Conservation (phyloP, 2,329 filamentous ascomycete species). For the Pezicula radicicola region DNA sequence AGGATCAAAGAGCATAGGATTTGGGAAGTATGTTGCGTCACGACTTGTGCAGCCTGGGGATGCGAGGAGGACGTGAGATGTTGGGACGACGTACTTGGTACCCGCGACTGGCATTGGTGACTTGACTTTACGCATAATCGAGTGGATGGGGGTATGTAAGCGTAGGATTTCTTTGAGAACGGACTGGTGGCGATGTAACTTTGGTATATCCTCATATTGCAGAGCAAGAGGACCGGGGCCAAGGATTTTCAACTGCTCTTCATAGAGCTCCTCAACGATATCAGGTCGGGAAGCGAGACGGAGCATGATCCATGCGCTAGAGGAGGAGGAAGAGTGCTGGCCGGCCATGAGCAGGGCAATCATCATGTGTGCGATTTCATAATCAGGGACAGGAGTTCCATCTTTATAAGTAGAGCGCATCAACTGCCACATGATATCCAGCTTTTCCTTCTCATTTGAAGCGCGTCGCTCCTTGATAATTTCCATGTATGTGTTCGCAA, state of each 20-base stretch:
- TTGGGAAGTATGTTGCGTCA: constrained; percentile 73
- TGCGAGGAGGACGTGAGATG: constrained; percentile 76
- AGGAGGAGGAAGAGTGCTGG: constrained; percentile 85
- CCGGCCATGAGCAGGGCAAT: constrained; percentile 91
- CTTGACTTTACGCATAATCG: constrained; percentile 90
- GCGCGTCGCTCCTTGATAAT: constrained; percentile 68
- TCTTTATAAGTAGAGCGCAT: constrained; percentile 87
- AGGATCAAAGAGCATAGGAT: constrained; percentile 82
- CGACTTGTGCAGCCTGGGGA: constrained; percentile 79
- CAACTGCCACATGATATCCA: constrained; percentile 86
- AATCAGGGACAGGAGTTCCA: constrained; percentile 72
- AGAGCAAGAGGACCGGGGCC: constrained; percentile 74
- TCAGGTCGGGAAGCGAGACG: constrained; percentile 75
- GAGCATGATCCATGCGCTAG: constrained; percentile 80
- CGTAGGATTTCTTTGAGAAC: constrained; percentile 91
- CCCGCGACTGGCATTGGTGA: constrained; percentile 79
- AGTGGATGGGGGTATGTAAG: constrained; percentile 90
- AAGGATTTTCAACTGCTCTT: constrained; percentile 74
- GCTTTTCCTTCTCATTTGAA: constrained; percentile 48
- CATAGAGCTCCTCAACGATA: constrained; percentile 75
- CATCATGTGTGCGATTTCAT: constrained; percentile 90
- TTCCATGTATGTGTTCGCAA: constrained; percentile 78
- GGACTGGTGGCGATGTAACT: constrained; percentile 77
- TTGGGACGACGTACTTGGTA: constrained; percentile 79
- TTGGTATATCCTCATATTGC: constrained; percentile 72